A percentile compares a stretch with the other conserved stretches of the same genome.
phyloP scores from a whole-genome alignment of 257 asterid species.

The Paulownia fortunei region DNA sequence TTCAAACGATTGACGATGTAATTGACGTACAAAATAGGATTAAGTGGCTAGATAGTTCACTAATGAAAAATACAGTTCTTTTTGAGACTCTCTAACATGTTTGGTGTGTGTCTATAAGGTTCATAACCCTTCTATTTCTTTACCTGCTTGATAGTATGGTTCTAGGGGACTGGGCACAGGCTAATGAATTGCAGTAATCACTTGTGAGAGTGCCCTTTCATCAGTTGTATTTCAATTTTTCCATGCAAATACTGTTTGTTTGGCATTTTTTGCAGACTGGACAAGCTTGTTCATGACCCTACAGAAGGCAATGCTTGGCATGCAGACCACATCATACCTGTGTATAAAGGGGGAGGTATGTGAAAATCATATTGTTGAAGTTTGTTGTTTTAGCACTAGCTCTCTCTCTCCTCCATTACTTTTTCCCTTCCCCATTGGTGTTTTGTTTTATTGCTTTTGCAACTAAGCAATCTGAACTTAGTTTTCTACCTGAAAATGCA shows the following conservation, averaged over 20 bases:
- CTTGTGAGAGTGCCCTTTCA: neutral
- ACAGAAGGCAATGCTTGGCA: constrained; percentile 97
- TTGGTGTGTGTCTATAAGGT: neutral
- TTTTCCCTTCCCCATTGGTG: neutral
- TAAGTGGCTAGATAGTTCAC: constrained; percentile 1
- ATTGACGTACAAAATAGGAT: constrained; percentile 3
- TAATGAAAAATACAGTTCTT: neutral
- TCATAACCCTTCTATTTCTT: constrained; percentile 7
- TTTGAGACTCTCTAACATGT: neutral
- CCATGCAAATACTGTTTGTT: constrained; percentile 19
- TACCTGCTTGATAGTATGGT: constrained; percentile 23
- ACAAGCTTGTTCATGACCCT: constrained; percentile 79
- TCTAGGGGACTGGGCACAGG: constrained; percentile 20
- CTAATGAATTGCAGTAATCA: neutral
- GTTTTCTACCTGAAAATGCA: constrained; percentile 4
- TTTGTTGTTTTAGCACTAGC: constrained; percentile 19
- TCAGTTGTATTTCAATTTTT: constrained; percentile 3
- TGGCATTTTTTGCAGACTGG: constrained; percentile 57
- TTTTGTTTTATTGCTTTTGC: neutral
- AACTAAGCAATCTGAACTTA: constrained; percentile 1
- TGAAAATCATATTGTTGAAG: constrained; percentile 17
- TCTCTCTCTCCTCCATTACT: neutral
- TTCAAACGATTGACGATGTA: neutral
- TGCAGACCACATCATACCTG: constrained; percentile 95
- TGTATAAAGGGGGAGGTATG: constrained; percentile 90